These are phyloP conservation scores for Fraxinus velutina DNA, from an alignment of 305 asterid species.

Conservation along the genomic window DNA sequence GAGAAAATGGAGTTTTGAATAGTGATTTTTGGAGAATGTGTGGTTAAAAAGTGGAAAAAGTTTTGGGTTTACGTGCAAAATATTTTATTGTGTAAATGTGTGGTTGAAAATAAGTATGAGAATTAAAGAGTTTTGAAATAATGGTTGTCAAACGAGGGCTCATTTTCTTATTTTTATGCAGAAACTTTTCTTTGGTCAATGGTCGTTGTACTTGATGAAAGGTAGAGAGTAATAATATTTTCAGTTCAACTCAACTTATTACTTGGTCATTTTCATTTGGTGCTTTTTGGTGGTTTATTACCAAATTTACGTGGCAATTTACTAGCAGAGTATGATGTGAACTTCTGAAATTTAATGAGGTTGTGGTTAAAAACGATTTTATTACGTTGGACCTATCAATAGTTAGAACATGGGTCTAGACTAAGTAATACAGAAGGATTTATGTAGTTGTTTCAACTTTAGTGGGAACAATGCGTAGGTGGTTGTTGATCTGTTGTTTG, in stretches of 20 bases:
- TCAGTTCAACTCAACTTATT: not conserved
- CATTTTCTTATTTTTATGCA: not conserved
- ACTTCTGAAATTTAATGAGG: not conserved
- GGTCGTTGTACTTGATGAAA: not conserved
- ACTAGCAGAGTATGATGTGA: not conserved
- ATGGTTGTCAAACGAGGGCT: not conserved
- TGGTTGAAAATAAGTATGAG: not conserved
- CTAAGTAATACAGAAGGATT: not conserved
- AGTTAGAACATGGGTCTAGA: not conserved
- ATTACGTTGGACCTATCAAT: not conserved
- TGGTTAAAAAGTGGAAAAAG: not conserved
- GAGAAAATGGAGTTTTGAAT: not conserved
- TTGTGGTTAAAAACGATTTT: not conserved
- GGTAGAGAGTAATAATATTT: not conserved
- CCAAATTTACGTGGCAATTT: not conserved
- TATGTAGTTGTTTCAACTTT: not conserved
- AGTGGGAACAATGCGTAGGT: not conserved
- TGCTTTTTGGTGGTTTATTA: not conserved
- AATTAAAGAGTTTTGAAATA: not conserved
- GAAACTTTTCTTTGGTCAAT: not conserved
- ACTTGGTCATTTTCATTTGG: not conserved
- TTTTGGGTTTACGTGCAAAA: not conserved
- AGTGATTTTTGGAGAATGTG: not conserved
- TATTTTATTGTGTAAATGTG: not conserved
- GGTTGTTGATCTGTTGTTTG: slow-evolving; percentile 7